Conservation (phyloP, 805 yeast genomes). For the Metschnikowia cubensis region DNA sequence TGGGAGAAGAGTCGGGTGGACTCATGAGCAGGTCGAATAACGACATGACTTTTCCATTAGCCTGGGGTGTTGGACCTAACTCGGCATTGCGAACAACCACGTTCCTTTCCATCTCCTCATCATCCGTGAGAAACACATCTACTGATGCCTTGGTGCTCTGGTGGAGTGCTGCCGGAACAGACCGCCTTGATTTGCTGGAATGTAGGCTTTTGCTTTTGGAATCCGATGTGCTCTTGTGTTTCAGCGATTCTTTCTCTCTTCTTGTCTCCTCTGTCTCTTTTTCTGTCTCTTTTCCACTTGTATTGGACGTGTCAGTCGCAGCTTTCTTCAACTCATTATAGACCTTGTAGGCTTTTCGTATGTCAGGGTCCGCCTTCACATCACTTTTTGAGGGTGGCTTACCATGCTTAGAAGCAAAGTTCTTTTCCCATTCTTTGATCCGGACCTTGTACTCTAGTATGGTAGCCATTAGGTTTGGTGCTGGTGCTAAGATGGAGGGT, state of each 20-base stretch:
- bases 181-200: neutral
- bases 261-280: too few species aligned
- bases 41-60: constrained; percentile 70
- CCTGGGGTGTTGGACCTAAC: constrained; percentile 85
- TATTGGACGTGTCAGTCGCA: neutral
- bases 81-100: constrained; percentile 29
- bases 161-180: neutral
- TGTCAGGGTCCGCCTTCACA: constrained; percentile 26
- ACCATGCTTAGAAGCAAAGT: constrained; percentile 25
- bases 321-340: constrained; percentile 21
- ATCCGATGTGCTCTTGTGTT: neutral
- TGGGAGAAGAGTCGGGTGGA: constrained; percentile 43
- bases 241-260: neutral
- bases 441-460: constrained; percentile 12
- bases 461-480: constrained; percentile 7
- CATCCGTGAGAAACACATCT: constrained; percentile 12
- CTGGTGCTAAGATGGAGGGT: neutral
- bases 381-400: constrained; percentile 33
- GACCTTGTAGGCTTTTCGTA: constrained; percentile 30
- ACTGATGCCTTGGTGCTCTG: neutral
- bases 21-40: constrained; percentile 56
- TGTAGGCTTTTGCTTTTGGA: neutral
- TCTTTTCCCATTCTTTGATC: constrained; percentile 40
- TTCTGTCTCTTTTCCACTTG: neutral
- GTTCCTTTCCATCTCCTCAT: constrained; percentile 11